Evolutionary conservation across 2,329 filamentous ascomycete genomes (phyloP).

Genomic region (Microcyclospora pomicola): DNA sequence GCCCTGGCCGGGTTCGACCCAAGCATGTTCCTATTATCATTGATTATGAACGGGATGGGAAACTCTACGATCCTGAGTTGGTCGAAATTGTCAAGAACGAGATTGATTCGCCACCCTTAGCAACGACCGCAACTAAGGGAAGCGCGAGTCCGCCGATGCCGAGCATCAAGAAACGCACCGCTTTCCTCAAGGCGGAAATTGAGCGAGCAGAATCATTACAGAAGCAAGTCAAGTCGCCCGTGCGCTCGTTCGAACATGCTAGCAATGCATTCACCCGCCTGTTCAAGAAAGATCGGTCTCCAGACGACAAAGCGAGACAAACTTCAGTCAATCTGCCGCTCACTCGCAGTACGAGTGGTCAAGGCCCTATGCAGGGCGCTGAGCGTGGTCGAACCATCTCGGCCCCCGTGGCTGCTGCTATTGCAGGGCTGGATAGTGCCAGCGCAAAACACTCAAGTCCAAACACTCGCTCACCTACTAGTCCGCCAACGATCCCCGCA

Average conservation of each 20-base stretch:
- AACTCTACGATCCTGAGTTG: background rate
- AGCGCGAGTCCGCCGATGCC: background rate
- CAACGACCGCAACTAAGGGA: background rate
- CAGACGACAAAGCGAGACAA: too few relatives aligned
- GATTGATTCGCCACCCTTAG: background rate
- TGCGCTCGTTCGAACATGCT: constrained; percentile 26
- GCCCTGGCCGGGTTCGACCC: background rate
- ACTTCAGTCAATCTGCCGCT: too few relatives aligned
- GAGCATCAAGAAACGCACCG: constrained; percentile 16
- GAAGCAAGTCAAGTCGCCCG: constrained; percentile 19
- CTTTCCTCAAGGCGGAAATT: constrained; percentile 15
- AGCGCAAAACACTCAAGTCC: too few relatives aligned
- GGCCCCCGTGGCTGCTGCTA: too few relatives aligned
- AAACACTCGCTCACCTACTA: too few relatives aligned
- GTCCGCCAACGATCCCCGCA: too few relatives aligned
- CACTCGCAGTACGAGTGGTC: too few relatives aligned
- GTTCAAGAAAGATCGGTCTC: constrained; percentile 18
- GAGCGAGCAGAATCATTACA: constrained; percentile 18
- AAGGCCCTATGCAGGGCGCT: too few relatives aligned
- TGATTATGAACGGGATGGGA: constrained; percentile 4
- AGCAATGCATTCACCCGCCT: constrained; percentile 25
- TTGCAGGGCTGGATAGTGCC: too few relatives aligned
- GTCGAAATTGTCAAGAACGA: background rate
- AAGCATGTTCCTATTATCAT: constrained; percentile 10
- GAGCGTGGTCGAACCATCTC: too few relatives aligned